Conservation (phyloP, 2,329 filamentous ascomycete species). For the Graphilbum sp. region DNA sequence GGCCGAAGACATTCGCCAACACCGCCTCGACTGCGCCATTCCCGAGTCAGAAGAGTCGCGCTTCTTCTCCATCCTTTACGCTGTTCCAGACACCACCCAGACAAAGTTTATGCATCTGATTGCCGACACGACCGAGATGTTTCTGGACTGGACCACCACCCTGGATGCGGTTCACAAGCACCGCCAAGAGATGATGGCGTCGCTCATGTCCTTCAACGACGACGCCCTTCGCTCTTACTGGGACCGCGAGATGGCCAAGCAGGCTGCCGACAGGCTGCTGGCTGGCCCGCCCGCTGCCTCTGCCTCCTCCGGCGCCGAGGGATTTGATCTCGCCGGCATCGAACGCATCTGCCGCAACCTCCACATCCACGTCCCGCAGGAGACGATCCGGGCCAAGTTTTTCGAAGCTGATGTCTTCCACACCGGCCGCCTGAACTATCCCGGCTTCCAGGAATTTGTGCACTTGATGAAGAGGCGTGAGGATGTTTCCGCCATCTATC, state of each 20-base stretch:
- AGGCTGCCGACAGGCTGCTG: slow-evolving; percentile 26
- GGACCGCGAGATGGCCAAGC: slow-evolving; percentile 65
- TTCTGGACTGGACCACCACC: slow-evolving; percentile 68
- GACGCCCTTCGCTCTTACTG: slow-evolving; percentile 72
- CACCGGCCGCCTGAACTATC: slow-evolving; percentile 54
- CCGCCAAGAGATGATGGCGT: slow-evolving; percentile 79
- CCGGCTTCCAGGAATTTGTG: slow-evolving; percentile 73
- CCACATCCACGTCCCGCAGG: slow-evolving; percentile 77
- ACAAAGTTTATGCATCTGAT: slow-evolving; percentile 81
- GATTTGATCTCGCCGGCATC: slow-evolving; percentile 57
- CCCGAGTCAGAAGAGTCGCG: slow-evolving; percentile 48
- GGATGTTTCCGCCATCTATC: slow-evolving; percentile 64
- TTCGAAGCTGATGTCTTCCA: slow-evolving; percentile 49
- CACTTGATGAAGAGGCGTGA: slow-evolving; percentile 66
- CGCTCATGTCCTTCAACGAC: slow-evolving; percentile 70
- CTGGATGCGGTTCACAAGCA: slow-evolving; percentile 73
- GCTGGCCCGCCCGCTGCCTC: background rate
- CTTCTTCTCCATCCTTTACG: slow-evolving; percentile 87
- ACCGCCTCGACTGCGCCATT: slow-evolving; percentile 68
- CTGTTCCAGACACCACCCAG: slow-evolving; percentile 60
- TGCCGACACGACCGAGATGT: slow-evolving; percentile 54
- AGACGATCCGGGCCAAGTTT: slow-evolving; percentile 60
- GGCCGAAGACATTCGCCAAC: slow-evolving; percentile 72
- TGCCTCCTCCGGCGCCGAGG: too few species aligned
- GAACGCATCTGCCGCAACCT: slow-evolving; percentile 74